A percentile compares a stretch with the other conserved stretches of the same genome.
Conservation (phyloP, 2,329 filamentous ascomycete genomes). For the Aspergillus pseudoglaucus region DNA sequence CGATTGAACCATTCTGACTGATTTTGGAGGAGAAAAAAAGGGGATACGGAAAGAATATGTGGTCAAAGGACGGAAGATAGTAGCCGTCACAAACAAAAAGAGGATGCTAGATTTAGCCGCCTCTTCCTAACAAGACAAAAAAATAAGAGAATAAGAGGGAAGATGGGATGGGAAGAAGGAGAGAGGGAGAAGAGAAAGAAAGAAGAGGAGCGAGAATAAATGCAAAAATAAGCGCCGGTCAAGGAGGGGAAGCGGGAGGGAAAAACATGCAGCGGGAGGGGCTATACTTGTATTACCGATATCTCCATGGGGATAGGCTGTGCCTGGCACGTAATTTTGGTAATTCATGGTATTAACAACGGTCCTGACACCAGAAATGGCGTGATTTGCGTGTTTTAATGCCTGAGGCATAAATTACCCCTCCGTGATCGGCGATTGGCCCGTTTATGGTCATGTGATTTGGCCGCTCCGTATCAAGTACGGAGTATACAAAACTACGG, state of each 20-base stretch:
- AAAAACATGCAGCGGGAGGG: neutral
- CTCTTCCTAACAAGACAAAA: conserved; percentile 15
- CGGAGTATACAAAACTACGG: too few species aligned
- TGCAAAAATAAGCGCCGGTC: conserved; percentile 1
- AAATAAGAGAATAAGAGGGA: conserved; percentile 10
- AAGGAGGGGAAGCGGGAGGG: neutral
- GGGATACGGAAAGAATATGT: conserved; percentile 3
- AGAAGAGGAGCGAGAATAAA: conserved; percentile 5
- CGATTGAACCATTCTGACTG: conserved; percentile 55
- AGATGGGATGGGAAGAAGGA: conserved; percentile 17
- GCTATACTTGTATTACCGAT: neutral
- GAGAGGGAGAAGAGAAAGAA: conserved; percentile 14
- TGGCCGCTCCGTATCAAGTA: neutral
- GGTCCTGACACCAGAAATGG: conserved; percentile 1
- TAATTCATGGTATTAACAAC: conserved; percentile 5
- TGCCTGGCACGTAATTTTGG: conserved; percentile 9
- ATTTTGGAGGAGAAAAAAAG: conserved; percentile 17
- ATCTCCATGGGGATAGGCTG: neutral
- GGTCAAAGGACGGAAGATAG: conserved; percentile 3
- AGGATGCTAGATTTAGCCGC: conserved; percentile 18
- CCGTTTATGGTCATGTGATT: neutral
- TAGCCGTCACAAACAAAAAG: conserved; percentile 7
- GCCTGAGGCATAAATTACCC: neutral
- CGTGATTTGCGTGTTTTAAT: neutral
- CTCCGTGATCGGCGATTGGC: neutral